Evolutionary conservation across 805 yeast species (phyloP), one percentile per base, ranked within the genome.

Genomic region (Ogataea neopini): DNA sequence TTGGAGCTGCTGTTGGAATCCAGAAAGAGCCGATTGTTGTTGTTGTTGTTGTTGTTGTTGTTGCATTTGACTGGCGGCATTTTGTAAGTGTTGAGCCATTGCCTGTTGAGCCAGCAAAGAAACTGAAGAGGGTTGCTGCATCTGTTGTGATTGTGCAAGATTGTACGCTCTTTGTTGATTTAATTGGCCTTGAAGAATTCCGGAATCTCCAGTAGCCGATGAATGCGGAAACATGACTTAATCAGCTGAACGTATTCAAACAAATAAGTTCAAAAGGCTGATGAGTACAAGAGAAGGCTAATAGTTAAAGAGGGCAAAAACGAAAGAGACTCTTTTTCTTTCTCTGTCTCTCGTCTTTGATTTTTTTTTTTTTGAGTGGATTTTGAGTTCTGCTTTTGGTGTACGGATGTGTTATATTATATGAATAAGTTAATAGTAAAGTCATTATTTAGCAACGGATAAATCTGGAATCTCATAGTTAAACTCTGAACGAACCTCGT

Each of bases 401-500:
- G 46, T 36, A 43, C 26, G 40, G 46, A 19, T 43, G 34, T 43
- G 11, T 4, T n/a, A n/a, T 6, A 14, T 13, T 14, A 8, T 32
- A 9, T 17, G 5, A 13, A 4, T 4, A 28, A 22, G 25, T 22
- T 22, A 22, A 8, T 9, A 37, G 25, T 20, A 37, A 37, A 28
- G 30, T 22, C 40, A 37, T 40, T 29, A 49, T 41, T 48, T 53
- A 14, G 50, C 44, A 30, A 14, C 34, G 13, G 59, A 59, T 9
- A 41, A 19, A 4, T 58, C 60, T 15, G 66, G 67, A 41, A 64
- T 42, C 1, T 38, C 51, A 44, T 67, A 67, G 2, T 47, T 45
- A 33, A 59, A 54, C 43, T 52, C 51, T 28, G 54, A 44, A 48
- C 70, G 60, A 6, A 57, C 51, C 25, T 54, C 53, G 4, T 66